Percentiles rank a stretch among this genome's conserved stretches.
Evolutionary conservation across 257 asterid species (phyloP).

Genomic region (Primulina huaijiensis): DNA sequence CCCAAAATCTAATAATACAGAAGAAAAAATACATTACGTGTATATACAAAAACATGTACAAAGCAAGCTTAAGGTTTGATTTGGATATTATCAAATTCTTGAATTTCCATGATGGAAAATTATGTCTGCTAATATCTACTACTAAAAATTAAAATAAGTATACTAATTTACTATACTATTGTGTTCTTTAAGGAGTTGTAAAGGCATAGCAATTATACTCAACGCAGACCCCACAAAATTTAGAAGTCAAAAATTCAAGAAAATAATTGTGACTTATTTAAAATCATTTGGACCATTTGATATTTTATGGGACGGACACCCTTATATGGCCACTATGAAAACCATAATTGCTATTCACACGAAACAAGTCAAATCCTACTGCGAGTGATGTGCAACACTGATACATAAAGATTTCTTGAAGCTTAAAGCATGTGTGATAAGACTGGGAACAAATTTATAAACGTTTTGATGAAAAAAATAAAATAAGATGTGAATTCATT

Average conservation of each 20-base stretch:
- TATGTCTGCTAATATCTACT: background rate
- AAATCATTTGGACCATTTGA: constrained; percentile 7
- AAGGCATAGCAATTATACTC: background rate
- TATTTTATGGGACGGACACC: constrained; percentile 25
- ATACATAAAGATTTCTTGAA: too few relatives aligned
- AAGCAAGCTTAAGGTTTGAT: background rate
- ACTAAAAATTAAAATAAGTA: too few relatives aligned
- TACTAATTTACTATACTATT: too few relatives aligned
- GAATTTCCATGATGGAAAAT: background rate
- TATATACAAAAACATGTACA: constrained; percentile 3
- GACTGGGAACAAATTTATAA: too few relatives aligned
- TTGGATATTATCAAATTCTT: too few relatives aligned
- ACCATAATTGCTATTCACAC: background rate
- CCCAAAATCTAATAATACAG: constrained; percentile 54
- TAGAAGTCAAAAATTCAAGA: background rate
- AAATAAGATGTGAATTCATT: background rate
- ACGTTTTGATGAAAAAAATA: too few relatives aligned
- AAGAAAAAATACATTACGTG: background rate
- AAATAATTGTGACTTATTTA: background rate
- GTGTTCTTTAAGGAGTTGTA: background rate
- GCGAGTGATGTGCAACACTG: background rate
- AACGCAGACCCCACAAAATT: background rate
- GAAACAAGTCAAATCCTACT: background rate
- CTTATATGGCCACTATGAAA: constrained; percentile 23
- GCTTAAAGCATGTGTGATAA: too few relatives aligned